These are phyloP conservation scores for Periconia macrospinosa DNA, from an alignment of 2,329 filamentous ascomycete species.

Conservation along the genomic window DNA sequence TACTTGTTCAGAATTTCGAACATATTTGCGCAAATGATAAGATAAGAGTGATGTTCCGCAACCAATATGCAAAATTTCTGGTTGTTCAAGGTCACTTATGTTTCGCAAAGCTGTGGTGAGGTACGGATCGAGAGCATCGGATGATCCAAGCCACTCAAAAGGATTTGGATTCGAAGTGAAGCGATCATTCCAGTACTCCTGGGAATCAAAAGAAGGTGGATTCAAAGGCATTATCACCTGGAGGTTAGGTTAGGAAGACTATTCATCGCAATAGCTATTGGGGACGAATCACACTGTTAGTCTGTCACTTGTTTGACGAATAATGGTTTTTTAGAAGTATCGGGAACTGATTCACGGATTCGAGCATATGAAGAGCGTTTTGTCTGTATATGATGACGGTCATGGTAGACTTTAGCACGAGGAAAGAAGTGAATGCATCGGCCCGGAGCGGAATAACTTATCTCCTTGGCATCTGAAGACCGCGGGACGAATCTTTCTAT, in stretches of 20 bases:
- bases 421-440: not conserved
- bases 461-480: conserved; percentile 15
- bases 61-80: conserved; percentile 41
- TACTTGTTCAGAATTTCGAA: conserved; percentile 32
- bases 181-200: conserved; percentile 42
- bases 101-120: conserved; percentile 25
- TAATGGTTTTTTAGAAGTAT: too few species aligned
- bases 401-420: not conserved
- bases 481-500: conserved; percentile 12
- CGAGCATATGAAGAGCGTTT: too few species aligned
- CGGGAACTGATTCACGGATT: too few species aligned
- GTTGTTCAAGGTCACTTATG: conserved; percentile 8
- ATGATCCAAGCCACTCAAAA: conserved; percentile 44
- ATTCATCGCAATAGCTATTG: conserved; percentile 6
- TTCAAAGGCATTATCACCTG: conserved; percentile 20
- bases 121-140: conserved; percentile 31
- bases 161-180: conserved; percentile 36
- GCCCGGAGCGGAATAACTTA: conserved; percentile 13
- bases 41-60: conserved; percentile 44
- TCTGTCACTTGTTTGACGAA: not conserved
- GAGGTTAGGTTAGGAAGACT: conserved; percentile 5
- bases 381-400: not conserved
- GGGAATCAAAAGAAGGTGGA: conserved; percentile 37
- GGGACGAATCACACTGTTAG: conserved; percentile 15
- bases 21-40: conserved; percentile 37